Evolutionary conservation across 2,329 filamentous ascomycete genomes (phyloP), one percentile per base, ranked within the genome.

Genomic region (Dactylonectria estremocensis): DNA sequence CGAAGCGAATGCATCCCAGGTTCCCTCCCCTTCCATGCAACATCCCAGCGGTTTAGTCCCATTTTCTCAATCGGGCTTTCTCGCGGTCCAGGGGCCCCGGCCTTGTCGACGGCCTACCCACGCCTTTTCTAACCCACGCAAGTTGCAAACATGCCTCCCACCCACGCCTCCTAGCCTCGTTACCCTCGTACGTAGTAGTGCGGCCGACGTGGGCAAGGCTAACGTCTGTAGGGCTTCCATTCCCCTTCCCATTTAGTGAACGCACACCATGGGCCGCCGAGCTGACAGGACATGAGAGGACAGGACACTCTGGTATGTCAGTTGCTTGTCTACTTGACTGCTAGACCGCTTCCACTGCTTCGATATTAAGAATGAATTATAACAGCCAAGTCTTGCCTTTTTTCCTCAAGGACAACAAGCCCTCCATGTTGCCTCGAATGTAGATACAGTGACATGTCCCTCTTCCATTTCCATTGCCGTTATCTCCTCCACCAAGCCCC

Each of bases 181-280:
- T 37, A 33, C 14, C 16, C 40, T 57, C 45, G 58, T 45, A 60
- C 16, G 28, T 57, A 33, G 58, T 45, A 60, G 62, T 54, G 56
- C 52, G 55, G 45, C 45, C 56, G 31, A 56, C 50, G 49, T 61
- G 56, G 56, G 56, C 62, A 43, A 65, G 62, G 62, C 62, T 65
- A 65, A 65, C 61, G 61, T 64, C 35, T 48, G 48, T 53, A 60
- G 49, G 56, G 55, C 62, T 61, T 65, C 62, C 55, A 60, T 60
- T 55, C 62, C 62, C 50, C 45, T 65, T 60, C 56, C 56, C 45
- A 56, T 60, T 60, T 50, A 61, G 56, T 60, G 56, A 65, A 65
- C 49, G 54, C 53, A 59, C 55, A 58, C 62, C 46, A 58, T 64
- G 37, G 43, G 37, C 28, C 49, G 40, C 35, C 49, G 35, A 35